Conservation (phyloP, 2,329 filamentous ascomycete genomes). For the Byssochlamys sp. region DNA sequence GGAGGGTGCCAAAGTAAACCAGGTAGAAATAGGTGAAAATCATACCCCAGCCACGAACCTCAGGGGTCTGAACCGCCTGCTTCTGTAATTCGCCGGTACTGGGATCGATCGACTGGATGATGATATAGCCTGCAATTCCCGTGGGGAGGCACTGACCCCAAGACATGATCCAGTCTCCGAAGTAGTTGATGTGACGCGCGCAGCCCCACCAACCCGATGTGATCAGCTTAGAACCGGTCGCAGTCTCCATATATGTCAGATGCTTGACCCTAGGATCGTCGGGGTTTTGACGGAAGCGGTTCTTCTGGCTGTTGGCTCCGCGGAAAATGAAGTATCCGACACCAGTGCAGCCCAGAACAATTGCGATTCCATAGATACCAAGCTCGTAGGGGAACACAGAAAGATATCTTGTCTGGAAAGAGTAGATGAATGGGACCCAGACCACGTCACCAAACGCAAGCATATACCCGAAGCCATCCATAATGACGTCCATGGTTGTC, state of each 20-base stretch:
- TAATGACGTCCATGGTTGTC: conserved; percentile 89
- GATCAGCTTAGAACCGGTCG: conserved; percentile 68
- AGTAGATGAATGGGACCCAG: conserved; percentile 88
- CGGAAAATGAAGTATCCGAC: conserved; percentile 87
- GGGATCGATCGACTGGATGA: conserved; percentile 43
- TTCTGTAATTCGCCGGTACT: conserved; percentile 55
- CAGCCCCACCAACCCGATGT: conserved; percentile 87
- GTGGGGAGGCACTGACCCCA: conserved; percentile 88
- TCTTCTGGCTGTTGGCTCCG: conserved; percentile 88
- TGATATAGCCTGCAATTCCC: conserved; percentile 69
- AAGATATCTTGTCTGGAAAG: conserved; percentile 73
- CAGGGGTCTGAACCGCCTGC: conserved; percentile 62
- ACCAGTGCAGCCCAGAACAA: conserved; percentile 57
- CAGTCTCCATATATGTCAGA: conserved; percentile 77
- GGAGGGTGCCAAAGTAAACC: conserved; percentile 76
- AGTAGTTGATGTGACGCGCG: conserved; percentile 88
- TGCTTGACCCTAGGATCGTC: conserved; percentile 68
- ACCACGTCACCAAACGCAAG: conserved; percentile 82
- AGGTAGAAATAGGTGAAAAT: conserved; percentile 91
- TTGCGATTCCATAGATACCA: conserved; percentile 55
- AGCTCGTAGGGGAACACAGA: conserved; percentile 72
- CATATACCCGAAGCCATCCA: conserved; percentile 93
- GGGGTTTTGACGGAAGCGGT: conserved; percentile 80
- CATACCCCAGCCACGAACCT: conserved; percentile 72
- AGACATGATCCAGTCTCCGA: conserved; percentile 88